Conservation (phyloP, 768 basidiomycete species). For the Hygrocybe coccinea region DNA sequence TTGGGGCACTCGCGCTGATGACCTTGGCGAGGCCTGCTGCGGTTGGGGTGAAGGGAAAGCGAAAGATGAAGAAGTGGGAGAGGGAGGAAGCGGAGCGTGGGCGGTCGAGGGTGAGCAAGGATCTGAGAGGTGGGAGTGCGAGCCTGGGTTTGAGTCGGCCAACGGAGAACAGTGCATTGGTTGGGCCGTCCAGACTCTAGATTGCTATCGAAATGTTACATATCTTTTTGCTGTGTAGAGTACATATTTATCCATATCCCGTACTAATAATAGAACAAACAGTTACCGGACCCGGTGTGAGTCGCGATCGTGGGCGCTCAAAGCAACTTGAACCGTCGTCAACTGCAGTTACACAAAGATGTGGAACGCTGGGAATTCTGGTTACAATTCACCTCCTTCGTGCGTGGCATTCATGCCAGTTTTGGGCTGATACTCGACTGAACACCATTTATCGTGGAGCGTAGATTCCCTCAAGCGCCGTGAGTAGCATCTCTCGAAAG, state of each 20-base stretch:
- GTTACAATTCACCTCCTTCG: not conserved
- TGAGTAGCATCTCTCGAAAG: too few species aligned
- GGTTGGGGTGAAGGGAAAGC: conserved; percentile 11
- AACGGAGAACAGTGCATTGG: not conserved
- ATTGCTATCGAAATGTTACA: too few species aligned
- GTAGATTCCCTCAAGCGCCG: not conserved
- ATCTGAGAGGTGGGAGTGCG: conserved; percentile 18
- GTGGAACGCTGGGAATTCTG: conserved; percentile 5
- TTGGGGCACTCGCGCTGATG: conserved; percentile 33
- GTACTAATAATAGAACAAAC: too few species aligned
- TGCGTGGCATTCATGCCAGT: not conserved
- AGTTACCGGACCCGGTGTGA: too few species aligned
- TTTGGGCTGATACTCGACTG: not conserved
- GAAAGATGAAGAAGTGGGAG: conserved; percentile 18
- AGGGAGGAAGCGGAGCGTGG: conserved; percentile 37
- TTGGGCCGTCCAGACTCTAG: not conserved
- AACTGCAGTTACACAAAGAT: too few species aligned
- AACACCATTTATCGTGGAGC: not conserved
- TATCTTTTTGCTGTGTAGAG: too few species aligned
- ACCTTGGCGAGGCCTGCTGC: conserved; percentile 34
- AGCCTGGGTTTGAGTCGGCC: not conserved
- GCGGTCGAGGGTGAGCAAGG: conserved; percentile 45
- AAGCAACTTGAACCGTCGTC: too few species aligned
- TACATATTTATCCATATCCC: too few species aligned
- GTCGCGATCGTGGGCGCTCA: too few species aligned